These are phyloP conservation scores for Lasiosphaeria ovina DNA, from an alignment of 495 filamentous ascomycete species.

Conservation along the genomic window DNA sequence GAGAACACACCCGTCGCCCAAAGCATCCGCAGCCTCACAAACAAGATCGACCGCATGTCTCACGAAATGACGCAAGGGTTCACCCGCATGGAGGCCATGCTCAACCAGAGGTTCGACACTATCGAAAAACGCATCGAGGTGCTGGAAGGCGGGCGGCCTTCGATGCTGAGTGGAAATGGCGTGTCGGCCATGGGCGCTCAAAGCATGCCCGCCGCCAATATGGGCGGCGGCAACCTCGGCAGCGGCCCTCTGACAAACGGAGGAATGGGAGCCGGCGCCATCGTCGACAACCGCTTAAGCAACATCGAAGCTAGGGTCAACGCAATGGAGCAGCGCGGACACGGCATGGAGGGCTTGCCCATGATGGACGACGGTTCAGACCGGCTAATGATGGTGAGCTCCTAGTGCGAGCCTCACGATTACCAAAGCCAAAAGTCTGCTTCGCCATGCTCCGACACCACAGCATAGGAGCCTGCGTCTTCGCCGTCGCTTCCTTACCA, in stretches of 20 bases:
- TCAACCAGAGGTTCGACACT: conserved; percentile 34
- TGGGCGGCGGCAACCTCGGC: conserved; percentile 30
- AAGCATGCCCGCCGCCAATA: conserved; percentile 36
- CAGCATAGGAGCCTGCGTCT: too few species aligned
- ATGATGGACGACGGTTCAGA: conserved; percentile 48
- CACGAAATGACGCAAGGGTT: conserved; percentile 43
- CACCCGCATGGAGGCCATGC: conserved; percentile 18
- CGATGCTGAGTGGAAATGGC: conserved; percentile 27
- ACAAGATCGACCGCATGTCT: conserved; percentile 48
- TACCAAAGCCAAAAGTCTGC: neutral
- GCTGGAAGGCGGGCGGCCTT: conserved; percentile 27
- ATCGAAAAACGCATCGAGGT: conserved; percentile 45
- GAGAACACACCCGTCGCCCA: conserved; percentile 48
- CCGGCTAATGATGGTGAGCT: conserved; percentile 32
- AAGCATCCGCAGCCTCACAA: conserved; percentile 43
- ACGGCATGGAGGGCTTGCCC: conserved; percentile 41
- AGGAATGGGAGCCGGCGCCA: conserved; percentile 24
- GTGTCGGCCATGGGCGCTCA: conserved; percentile 28
- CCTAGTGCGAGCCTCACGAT: conserved; percentile 13
- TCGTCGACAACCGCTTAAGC: conserved; percentile 39
- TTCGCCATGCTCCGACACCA: too few species aligned
- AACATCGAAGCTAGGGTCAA: conserved; percentile 41
- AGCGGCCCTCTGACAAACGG: conserved; percentile 27
- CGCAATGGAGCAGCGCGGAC: conserved; percentile 38
- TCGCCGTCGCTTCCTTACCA: too few species aligned